These are phyloP conservation scores for Phaffia tasmanica DNA, from an alignment of 768 basidiomycete species.

Conservation along the genomic window DNA sequence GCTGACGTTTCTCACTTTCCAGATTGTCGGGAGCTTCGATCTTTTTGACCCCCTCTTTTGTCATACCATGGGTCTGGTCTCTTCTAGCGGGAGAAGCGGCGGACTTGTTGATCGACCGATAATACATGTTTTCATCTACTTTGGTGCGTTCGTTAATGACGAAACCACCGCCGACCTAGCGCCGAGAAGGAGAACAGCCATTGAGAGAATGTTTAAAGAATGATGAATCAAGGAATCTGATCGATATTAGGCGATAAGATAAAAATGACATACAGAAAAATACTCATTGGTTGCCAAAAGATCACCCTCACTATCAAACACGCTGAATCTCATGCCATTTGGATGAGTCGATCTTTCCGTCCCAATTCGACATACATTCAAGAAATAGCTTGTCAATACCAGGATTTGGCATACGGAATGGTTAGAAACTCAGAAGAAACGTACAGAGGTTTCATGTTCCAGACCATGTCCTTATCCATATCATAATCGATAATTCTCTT, in stretches of 20 bases:
- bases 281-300: slow-evolving; percentile 90
- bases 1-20: background rate
- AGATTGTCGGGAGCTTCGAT: background rate
- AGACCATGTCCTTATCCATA: slow-evolving; percentile 72
- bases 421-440: background rate
- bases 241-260: slow-evolving; percentile 40
- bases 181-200: background rate
- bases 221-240: slow-evolving; percentile 43
- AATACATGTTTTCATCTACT: slow-evolving; percentile 91
- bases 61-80: slow-evolving; percentile 31
- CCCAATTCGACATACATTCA: slow-evolving; percentile 27
- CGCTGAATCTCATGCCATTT: slow-evolving; percentile 87
- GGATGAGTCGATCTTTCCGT: slow-evolving; percentile 34
- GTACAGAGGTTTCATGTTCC: slow-evolving; percentile 3
- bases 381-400: background rate
- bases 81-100: slow-evolving; percentile 64
- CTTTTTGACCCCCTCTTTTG: slow-evolving; percentile 39
- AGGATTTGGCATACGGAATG: slow-evolving; percentile 64
- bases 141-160: slow-evolving; percentile 92
- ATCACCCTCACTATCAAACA: slow-evolving; percentile 67
- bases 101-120: slow-evolving; percentile 77
- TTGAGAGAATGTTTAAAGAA: background rate
- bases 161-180: slow-evolving; percentile 58
- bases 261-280: slow-evolving; percentile 41
- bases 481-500: slow-evolving; percentile 60